Evolutionary conservation across 352 stramenopile genomes (phyloP).

Genomic region (Phytophthora pseudosyringae): DNA sequence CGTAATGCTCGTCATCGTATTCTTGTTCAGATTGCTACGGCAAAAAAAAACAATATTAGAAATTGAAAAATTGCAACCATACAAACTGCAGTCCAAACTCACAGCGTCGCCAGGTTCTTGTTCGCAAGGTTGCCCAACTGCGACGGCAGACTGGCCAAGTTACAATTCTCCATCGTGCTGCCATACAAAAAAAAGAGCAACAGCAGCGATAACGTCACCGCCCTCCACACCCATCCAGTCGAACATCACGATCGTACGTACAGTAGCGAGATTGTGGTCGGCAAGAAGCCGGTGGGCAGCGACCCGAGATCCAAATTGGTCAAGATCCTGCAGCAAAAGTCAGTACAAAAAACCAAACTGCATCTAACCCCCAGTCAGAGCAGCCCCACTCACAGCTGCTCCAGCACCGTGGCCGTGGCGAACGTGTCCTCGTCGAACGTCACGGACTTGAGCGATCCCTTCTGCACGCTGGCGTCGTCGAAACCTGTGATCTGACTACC

Average conservation of each 20-base stretch:
- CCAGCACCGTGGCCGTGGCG: slow-evolving; percentile 39
- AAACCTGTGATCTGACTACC: slow-evolving; percentile 79
- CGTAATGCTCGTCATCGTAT: slow-evolving; percentile 52
- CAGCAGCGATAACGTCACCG: slow-evolving; percentile 6
- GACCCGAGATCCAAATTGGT: slow-evolving; percentile 66
- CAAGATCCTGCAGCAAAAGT: slow-evolving; percentile 43
- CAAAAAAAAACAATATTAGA: slow-evolving; percentile 1
- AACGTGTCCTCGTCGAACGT: slow-evolving; percentile 58
- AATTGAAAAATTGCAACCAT: background rate
- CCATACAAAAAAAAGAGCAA: background rate
- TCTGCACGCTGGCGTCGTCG: slow-evolving; percentile 56
- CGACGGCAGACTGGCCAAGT: slow-evolving; percentile 52
- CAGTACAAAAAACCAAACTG: slow-evolving; percentile 1
- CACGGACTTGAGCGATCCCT: slow-evolving; percentile 64
- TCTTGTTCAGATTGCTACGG: slow-evolving; percentile 66
- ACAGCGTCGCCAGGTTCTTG: slow-evolving; percentile 64
- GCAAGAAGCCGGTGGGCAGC: slow-evolving; percentile 54
- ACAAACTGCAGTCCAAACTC: slow-evolving; percentile 17
- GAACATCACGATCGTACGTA: slow-evolving; percentile 29
- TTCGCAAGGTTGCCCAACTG: slow-evolving; percentile 54
- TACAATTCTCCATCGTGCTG: slow-evolving; percentile 78
- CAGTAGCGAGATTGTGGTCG: slow-evolving; percentile 55
- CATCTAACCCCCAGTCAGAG: no score
- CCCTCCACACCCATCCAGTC: slow-evolving; percentile 1
- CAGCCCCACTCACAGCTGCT: slow-evolving; percentile 49